A percentile compares a stretch with the other conserved stretches of the same genome.
Evolutionary conservation across 257 asterid genomes (phyloP).

Genomic region (Hygrophila difformis): DNA sequence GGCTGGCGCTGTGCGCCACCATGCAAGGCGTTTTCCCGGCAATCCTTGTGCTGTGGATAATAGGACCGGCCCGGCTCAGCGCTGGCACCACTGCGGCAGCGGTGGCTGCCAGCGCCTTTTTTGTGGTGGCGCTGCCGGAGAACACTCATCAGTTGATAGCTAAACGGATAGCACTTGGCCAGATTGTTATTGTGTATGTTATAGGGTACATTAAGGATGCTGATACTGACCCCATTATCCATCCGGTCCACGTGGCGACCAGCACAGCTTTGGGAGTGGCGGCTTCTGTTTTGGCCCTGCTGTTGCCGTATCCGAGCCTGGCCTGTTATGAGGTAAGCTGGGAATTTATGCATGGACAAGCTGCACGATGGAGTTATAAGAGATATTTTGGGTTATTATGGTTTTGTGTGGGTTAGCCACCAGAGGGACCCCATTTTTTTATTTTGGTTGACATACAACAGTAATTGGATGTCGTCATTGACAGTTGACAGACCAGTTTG

Average conservation of each 20-base stretch:
- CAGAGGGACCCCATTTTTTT: too few species aligned
- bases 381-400: background rate
- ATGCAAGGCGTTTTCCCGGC: constrained; percentile 45
- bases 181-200: constrained; percentile 61
- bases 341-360: constrained; percentile 5
- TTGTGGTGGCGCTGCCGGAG: constrained; percentile 56
- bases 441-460: too few species aligned
- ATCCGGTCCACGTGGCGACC: constrained; percentile 59
- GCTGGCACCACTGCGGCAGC: constrained; percentile 31
- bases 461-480: too few species aligned
- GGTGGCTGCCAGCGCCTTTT: constrained; percentile 51
- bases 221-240: constrained; percentile 44
- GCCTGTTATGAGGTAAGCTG: constrained; percentile 59
- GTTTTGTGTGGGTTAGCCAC: background rate
- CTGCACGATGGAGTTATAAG: background rate
- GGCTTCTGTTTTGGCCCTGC: constrained; percentile 59
- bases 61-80: constrained; percentile 50
- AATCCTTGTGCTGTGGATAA: constrained; percentile 44
- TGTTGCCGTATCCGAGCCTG: constrained; percentile 58
- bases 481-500: too few species aligned
- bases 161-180: constrained; percentile 76
- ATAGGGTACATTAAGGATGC: constrained; percentile 49
- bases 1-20: constrained; percentile 61
- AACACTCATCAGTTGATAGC: constrained; percentile 50
- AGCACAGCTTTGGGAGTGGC: constrained; percentile 70